Conservation (phyloP, 2,329 filamentous ascomycete genomes). For the Aspergillus luchuensis region DNA sequence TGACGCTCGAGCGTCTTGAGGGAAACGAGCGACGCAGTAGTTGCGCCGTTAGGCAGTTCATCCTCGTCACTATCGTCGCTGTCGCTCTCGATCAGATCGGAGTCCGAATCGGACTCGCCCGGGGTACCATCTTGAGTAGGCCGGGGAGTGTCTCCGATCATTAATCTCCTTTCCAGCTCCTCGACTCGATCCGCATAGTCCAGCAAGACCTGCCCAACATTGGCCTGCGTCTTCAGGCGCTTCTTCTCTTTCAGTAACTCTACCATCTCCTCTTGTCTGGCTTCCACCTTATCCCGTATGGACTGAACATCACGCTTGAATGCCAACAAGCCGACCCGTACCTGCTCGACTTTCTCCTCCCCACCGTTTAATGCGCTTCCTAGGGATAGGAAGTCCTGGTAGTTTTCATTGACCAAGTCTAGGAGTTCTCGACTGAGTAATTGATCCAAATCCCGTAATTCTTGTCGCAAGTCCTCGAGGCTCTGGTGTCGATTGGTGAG, state of each 20-base stretch:
- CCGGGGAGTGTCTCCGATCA: slow-evolving; percentile 56
- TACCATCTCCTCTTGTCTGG: slow-evolving; percentile 65
- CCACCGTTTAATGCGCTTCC: slow-evolving; percentile 82
- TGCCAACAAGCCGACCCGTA: slow-evolving; percentile 81
- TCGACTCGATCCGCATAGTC: slow-evolving; percentile 50
- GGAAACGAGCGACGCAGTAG: slow-evolving; percentile 36
- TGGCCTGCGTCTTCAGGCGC: slow-evolving; percentile 64
- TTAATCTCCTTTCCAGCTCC: slow-evolving; percentile 68
- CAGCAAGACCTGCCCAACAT: slow-evolving; percentile 55
- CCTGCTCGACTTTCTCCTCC: slow-evolving; percentile 87
- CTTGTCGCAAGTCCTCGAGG: slow-evolving; percentile 85
- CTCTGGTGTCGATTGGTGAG: slow-evolving; percentile 89
- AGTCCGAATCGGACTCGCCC: slow-evolving; percentile 36
- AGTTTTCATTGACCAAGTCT: slow-evolving; percentile 93
- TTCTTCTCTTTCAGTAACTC: slow-evolving; percentile 67
- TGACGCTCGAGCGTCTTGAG: slow-evolving; percentile 56
- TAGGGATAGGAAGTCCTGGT: slow-evolving; percentile 83
- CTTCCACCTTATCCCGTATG: slow-evolving; percentile 66
- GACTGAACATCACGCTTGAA: slow-evolving; percentile 81
- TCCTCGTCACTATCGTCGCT: slow-evolving; percentile 32
- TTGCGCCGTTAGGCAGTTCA: slow-evolving; percentile 42
- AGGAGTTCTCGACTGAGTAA: slow-evolving; percentile 82
- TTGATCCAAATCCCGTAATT: slow-evolving; percentile 78
- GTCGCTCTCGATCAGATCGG: slow-evolving; percentile 35
- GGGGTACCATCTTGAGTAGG: slow-evolving; percentile 18